These are phyloP conservation scores for Talaromyces stipitatus DNA, from an alignment of 495 filamentous ascomycete species.

Conservation along the genomic window DNA sequence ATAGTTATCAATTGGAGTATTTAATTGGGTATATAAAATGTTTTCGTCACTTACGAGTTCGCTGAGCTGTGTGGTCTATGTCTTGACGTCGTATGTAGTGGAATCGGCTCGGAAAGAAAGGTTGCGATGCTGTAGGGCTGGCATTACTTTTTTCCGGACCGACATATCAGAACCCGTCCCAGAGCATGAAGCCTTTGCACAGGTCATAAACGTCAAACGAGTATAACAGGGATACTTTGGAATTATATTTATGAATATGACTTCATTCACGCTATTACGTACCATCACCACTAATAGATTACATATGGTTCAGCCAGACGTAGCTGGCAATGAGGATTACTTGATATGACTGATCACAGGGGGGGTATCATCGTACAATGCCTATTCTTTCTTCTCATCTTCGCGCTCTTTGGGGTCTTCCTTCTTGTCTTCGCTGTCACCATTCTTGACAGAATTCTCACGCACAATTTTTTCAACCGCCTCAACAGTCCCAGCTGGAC, in stretches of 20 bases:
- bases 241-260: background rate
- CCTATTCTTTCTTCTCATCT: background rate
- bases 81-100: background rate
- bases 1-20: slow-evolving; percentile 1
- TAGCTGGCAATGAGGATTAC: background rate
- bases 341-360: background rate
- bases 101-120: background rate
- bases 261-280: background rate
- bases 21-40: background rate
- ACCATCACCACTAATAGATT: background rate
- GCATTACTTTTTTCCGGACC: slow-evolving; percentile 2
- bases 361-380: background rate
- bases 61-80: background rate
- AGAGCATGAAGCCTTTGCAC: no score
- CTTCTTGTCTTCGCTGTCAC: slow-evolving; percentile 7
- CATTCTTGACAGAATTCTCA: background rate
- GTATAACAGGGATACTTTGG: no score
- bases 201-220: background rate
- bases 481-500: slow-evolving; percentile 43
- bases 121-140: background rate
- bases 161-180: no score
- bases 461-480: slow-evolving; percentile 31
- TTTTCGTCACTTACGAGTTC: background rate
- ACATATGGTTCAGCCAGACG: background rate
- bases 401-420: slow-evolving; percentile 1